Evolutionary conservation across 768 basidiomycete species (phyloP).

Genomic region (Mycena galericulata): DNA sequence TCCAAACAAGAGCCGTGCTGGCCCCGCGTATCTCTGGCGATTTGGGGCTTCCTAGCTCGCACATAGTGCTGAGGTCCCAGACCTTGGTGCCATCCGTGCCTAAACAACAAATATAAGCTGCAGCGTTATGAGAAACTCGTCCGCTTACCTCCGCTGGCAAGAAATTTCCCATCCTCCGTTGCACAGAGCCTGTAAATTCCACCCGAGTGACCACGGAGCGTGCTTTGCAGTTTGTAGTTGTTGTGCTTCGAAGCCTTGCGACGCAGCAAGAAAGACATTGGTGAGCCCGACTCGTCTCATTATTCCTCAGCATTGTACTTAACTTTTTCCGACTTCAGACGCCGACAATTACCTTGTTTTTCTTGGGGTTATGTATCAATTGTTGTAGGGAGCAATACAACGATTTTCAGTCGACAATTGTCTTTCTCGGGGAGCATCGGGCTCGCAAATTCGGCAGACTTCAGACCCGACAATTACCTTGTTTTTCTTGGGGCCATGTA

Average conservation of each 20-base stretch:
- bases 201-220: slow-evolving; percentile 28
- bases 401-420: slow-evolving; percentile 10
- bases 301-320: slow-evolving; percentile 12
- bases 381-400: slow-evolving; percentile 21
- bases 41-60: slow-evolving; percentile 1
- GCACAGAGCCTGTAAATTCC: slow-evolving; percentile 14
- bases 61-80: slow-evolving; percentile 24
- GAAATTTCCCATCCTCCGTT: slow-evolving; percentile 21
- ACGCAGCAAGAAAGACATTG: slow-evolving; percentile 19
- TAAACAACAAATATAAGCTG: not conserved
- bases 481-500: no score
- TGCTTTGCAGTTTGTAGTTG: slow-evolving; percentile 8
- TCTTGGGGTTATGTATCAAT: slow-evolving; percentile 14
- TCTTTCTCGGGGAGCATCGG: slow-evolving; percentile 14
- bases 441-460: no score
- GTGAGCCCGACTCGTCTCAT: slow-evolving; percentile 4
- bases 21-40: slow-evolving; percentile 21
- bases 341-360: not conserved
- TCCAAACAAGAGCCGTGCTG: slow-evolving; percentile 32
- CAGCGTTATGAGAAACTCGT: not conserved
- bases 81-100: slow-evolving; percentile 28
- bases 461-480: no score
- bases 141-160: slow-evolving; percentile 30
- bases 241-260: slow-evolving; percentile 1
- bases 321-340: slow-evolving; percentile 9